Evolutionary conservation across 371 early-diverging fungal genomes (phyloP).

Genomic region (Mucor velutinosus): DNA sequence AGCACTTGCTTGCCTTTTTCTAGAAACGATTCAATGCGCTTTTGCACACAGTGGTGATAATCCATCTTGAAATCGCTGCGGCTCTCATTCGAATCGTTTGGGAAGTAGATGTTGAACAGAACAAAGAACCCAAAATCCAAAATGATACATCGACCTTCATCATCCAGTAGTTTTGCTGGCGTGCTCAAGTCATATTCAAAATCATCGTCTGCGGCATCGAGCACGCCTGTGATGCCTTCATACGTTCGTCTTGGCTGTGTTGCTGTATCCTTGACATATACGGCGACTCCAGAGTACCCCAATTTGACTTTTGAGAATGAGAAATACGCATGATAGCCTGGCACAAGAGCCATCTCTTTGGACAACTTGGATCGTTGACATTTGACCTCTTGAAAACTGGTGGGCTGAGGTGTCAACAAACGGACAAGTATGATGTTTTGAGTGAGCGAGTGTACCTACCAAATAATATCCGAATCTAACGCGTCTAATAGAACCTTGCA

Average conservation of each 20-base stretch:
- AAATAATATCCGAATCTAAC: constrained; percentile 75
- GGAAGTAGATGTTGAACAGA: constrained; percentile 84
- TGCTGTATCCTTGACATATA: constrained; percentile 60
- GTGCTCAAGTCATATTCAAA: constrained; percentile 16
- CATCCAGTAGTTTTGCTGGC: constrained; percentile 62
- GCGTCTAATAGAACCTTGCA: constrained; percentile 55
- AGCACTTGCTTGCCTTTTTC: constrained; percentile 66
- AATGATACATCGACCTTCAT: constrained; percentile 81
- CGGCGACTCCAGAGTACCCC: constrained; percentile 82
- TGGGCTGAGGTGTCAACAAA: constrained; percentile 14
- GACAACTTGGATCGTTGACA: constrained; percentile 61
- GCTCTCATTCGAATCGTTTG: constrained; percentile 64
- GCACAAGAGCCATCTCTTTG: constrained; percentile 65
- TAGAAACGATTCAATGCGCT: constrained; percentile 54
- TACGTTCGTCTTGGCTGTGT: constrained; percentile 54
- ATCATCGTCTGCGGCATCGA: constrained; percentile 15
- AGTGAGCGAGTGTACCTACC: constrained; percentile 23
- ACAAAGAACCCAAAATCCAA: constrained; percentile 81
- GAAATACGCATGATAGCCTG: constrained; percentile 79
- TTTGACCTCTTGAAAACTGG: constrained; percentile 80
- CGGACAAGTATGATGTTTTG: background rate
- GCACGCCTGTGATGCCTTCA: constrained; percentile 68
- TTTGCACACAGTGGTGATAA: constrained; percentile 59
- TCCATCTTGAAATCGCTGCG: constrained; percentile 67
- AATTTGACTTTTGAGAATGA: constrained; percentile 58